These are phyloP conservation scores for Elaeis oleifera DNA, from an alignment of 202 grass and related monocot genomes.

Conservation along the genomic window DNA sequence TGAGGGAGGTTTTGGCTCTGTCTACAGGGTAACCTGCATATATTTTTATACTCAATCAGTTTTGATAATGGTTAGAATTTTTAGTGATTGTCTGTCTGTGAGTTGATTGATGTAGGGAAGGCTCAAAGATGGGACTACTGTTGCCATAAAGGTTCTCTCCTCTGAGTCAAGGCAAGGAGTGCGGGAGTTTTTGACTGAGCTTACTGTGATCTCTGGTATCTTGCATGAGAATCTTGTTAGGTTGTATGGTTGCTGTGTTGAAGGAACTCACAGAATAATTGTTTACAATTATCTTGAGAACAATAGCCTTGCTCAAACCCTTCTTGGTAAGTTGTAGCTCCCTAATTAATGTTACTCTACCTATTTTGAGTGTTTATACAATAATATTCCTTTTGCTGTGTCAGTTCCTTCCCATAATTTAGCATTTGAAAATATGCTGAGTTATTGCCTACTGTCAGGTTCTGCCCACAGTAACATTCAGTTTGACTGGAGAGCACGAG, in stretches of 20 bases:
- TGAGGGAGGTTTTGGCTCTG: slow-evolving; percentile 91
- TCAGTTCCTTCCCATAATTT: background rate
- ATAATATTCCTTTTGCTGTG: background rate
- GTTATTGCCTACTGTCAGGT: slow-evolving; percentile 33
- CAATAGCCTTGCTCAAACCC: slow-evolving; percentile 78
- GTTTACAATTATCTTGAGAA: slow-evolving; percentile 87
- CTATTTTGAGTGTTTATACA: too few relatives aligned
- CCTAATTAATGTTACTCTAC: too few relatives aligned
- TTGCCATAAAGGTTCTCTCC: slow-evolving; percentile 79
- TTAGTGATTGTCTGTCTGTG: slow-evolving; percentile 10
- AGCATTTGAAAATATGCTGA: background rate
- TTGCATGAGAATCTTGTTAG: slow-evolving; percentile 78
- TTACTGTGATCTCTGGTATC: slow-evolving; percentile 75
- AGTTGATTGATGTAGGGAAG: slow-evolving; percentile 42
- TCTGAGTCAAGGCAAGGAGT: slow-evolving; percentile 75
- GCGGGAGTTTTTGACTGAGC: slow-evolving; percentile 67
- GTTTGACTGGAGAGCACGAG: slow-evolving; percentile 64
- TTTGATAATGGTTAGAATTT: slow-evolving; percentile 4
- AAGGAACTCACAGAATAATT: slow-evolving; percentile 65
- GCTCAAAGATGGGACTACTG: slow-evolving; percentile 56
- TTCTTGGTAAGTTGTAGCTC: slow-evolving; percentile 47
- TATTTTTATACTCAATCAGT: background rate
- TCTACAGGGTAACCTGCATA: slow-evolving; percentile 54
- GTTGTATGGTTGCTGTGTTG: slow-evolving; percentile 64
- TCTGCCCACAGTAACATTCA: slow-evolving; percentile 36